These are phyloP conservation scores for Trichosporon faecale DNA, from an alignment of 1,284 basidiomycete species.

Conservation along the genomic window DNA sequence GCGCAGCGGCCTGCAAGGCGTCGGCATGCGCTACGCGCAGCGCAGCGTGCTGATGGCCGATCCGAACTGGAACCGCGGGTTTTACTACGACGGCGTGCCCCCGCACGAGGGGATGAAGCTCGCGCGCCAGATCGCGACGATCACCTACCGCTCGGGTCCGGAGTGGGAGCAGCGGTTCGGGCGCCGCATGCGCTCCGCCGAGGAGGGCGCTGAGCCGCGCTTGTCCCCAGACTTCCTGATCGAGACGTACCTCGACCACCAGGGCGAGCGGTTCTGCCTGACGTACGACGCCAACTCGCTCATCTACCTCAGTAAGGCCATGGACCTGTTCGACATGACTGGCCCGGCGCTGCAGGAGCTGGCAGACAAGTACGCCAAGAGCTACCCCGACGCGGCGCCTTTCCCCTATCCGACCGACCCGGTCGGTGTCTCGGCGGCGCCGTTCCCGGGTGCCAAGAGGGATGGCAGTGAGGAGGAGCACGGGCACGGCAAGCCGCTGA, in stretches of 20 bases:
- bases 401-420: constrained; percentile 50
- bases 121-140: constrained; percentile 96
- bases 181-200: constrained; percentile 56
- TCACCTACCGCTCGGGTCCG: constrained; percentile 97
- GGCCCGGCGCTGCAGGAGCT: constrained; percentile 70
- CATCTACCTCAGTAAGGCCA: constrained; percentile 97
- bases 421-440: constrained; percentile 32
- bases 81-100: constrained; percentile 91
- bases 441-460: background rate
- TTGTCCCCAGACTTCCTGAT: constrained; percentile 85
- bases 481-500: constrained; percentile 1
- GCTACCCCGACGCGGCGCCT: constrained; percentile 42
- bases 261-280: constrained; percentile 93
- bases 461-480: background rate
- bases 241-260: constrained; percentile 97
- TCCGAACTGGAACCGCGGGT: constrained; percentile 98
- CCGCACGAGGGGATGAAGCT: constrained; percentile 99
- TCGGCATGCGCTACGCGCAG: constrained; percentile 95
- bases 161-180: constrained; percentile 99
- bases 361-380: constrained; percentile 47
- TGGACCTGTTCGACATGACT: constrained; percentile 99
- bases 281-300: constrained; percentile 99
- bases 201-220: constrained; percentile 36
- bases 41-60: constrained; percentile 90
- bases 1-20: constrained; percentile 80